Base-by-base conservation (phyloP, 148 eudicot species). In the Tetragonia tetragonoides region DNA sequence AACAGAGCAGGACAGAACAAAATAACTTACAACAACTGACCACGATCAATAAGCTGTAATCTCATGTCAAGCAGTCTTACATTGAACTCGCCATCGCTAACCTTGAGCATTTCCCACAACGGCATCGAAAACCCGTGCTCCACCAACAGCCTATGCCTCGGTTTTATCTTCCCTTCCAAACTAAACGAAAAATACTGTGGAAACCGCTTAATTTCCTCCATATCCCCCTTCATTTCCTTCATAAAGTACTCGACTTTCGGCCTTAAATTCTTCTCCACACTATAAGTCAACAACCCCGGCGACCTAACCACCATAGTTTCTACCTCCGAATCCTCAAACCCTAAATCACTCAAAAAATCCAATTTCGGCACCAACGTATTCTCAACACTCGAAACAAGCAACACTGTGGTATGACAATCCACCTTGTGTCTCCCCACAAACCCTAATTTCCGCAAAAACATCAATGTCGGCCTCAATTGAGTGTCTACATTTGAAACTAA, bases 101-200 rank as follows among this genome's bases (percentile, higher is more conserved):
- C 85, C 85, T 79, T 88, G 77, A 95, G 77, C 98, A 95, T 95
- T 56, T 93, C 89, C 39, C 85, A 81, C 79, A 95, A 78, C 4
- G 92, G 41, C 87, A 95, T 85, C 7, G 81, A 80, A 47, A 93
- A 75, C 37, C 97, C 91, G 75, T 83, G 84, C 69, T 90, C 87
- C 47, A 81, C 70, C 80, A 93, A 81, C 57, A 85, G 73, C 81
- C 72, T 77, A 82, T 89, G 93, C 70, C 99, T 76, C 4, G 86
- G 86, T 80, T 85, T 93, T 47, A 95, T 95, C 90, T 85, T 95
- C 68, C 90, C 81, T 23, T 95, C 97, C 87, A 95, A 87, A 84
- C 97, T 95, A 86, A 86, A 95, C 20, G 91, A 89, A 79, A 95
- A 95, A 75, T 90, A 95, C 89, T 95, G 99, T 2, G 99, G 99